phyloP scores from a whole-genome alignment of 805 yeast genomes.

The Sungouiozyma ichnusensis region DNA sequence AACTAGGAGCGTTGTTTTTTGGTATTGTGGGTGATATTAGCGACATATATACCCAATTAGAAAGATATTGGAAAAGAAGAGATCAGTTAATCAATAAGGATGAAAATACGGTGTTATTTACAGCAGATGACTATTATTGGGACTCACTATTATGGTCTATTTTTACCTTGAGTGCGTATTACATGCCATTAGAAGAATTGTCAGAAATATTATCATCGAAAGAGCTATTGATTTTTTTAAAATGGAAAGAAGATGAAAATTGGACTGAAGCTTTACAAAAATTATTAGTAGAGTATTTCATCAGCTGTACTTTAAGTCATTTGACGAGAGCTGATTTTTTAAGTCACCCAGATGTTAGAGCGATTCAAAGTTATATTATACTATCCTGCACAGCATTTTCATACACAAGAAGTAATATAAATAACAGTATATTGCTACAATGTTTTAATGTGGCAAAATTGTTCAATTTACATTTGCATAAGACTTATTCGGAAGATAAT shows the following conservation, averaged over 20 bases:
- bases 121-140: conserved; percentile 18
- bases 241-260: conserved; percentile 3
- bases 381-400: conserved; percentile 20
- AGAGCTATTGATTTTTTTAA: conserved; percentile 5
- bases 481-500: conserved; percentile 16
- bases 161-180: conserved; percentile 20
- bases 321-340: conserved; percentile 14
- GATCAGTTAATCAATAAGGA: conserved; percentile 3
- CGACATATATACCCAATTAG: conserved; percentile 19
- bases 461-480: conserved; percentile 16
- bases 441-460: conserved; percentile 19
- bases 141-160: conserved; percentile 24
- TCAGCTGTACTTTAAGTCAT: conserved; percentile 8
- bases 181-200: conserved; percentile 16
- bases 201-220: conserved; percentile 5
- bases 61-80: conserved; percentile 17
- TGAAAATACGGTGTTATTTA: conserved; percentile 2
- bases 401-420: conserved; percentile 5
- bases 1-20: conserved; percentile 25
- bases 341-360: conserved; percentile 19
- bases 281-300: conserved; percentile 10
- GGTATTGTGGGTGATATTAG: conserved; percentile 25
- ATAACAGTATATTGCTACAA: conserved; percentile 15
- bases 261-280: conserved; percentile 13
- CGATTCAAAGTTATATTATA: conserved; percentile 19